These are phyloP conservation scores for Rhodotorula sp. DNA, from an alignment of 1,284 basidiomycete species.

Conservation along the genomic window DNA sequence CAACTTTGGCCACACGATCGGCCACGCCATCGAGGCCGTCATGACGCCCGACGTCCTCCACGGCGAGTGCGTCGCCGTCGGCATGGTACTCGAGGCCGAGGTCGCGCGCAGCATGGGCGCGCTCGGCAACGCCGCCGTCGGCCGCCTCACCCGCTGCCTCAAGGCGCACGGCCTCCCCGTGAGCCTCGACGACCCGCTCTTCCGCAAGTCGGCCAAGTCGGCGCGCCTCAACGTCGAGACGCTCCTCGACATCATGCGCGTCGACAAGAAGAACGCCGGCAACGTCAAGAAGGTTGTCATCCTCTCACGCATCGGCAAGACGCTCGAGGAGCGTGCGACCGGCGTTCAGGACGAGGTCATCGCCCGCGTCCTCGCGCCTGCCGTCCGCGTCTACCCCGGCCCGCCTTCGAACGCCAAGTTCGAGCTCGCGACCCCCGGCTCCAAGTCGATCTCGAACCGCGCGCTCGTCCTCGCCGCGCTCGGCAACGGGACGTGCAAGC, in stretches of 20 bases:
- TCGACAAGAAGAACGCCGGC: conserved; percentile 97
- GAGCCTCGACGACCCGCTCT: conserved; percentile 71
- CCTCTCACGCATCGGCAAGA: conserved; percentile 84
- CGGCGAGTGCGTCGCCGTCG: conserved; percentile 88
- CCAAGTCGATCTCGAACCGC: conserved; percentile 96
- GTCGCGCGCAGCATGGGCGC: conserved; percentile 82
- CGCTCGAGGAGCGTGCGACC: conserved; percentile 88
- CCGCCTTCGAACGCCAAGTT: conserved; percentile 65
- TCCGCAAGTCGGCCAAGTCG: conserved; percentile 69
- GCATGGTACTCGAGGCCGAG: conserved; percentile 93
- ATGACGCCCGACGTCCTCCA: conserved; percentile 87
- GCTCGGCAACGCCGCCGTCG: conserved; percentile 83
- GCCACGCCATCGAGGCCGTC: conserved; percentile 92
- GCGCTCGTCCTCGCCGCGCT: conserved; percentile 92
- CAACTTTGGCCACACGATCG: conserved; percentile 95
- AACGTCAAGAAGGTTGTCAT: conserved; percentile 90
- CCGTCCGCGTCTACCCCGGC: conserved; percentile 70
- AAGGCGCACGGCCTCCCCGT: conserved; percentile 85
- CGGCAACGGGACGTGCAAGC: conserved; percentile 79
- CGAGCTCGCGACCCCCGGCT: conserved; percentile 88
- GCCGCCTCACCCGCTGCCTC: conserved; percentile 76
- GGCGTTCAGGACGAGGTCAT: conserved; percentile 79
- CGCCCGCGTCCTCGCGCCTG: conserved; percentile 73
- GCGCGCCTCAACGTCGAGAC: conserved; percentile 69
- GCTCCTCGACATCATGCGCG: conserved; percentile 83